These are phyloP conservation scores for Fibroporia radiculosa DNA, from an alignment of 768 basidiomycete species.

Conservation along the genomic window DNA sequence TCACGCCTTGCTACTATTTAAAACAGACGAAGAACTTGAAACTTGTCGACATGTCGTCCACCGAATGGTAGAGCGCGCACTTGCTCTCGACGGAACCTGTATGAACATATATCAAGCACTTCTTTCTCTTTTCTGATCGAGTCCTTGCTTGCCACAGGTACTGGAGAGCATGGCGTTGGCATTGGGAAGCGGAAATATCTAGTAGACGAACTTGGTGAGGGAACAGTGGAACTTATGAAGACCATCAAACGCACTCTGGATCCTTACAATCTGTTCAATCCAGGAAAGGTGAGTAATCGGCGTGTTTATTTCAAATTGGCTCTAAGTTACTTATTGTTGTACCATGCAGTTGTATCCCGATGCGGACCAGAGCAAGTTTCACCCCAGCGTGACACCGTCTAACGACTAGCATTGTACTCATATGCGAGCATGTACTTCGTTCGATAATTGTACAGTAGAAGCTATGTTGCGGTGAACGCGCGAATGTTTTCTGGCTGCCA, in stretches of 20 bases:
- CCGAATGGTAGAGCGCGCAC: conserved; percentile 62
- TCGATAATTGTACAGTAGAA: not conserved
- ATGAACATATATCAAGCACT: conserved; percentile 16
- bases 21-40: conserved; percentile 49
- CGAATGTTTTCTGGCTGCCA: not conserved
- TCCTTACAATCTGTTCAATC: conserved; percentile 78
- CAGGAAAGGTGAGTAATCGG: conserved; percentile 52
- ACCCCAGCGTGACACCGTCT: not conserved
- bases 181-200: conserved; percentile 84
- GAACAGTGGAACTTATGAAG: conserved; percentile 81
- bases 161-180: conserved; percentile 85
- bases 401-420: not conserved
- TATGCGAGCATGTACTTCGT: not conserved
- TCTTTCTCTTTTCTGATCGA: not conserved
- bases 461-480: not conserved
- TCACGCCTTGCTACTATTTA: conserved; percentile 48
- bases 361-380: not conserved
- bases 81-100: conserved; percentile 74
- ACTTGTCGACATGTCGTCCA: conserved; percentile 54
- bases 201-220: conserved; percentile 70
- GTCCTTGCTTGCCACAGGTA: conserved; percentile 35
- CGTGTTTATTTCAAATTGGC: too few species aligned
- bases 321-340: not conserved
- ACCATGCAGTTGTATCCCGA: conserved; percentile 1
- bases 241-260: conserved; percentile 76